Base-by-base conservation (phyloP, 179 eudicot species). In the Beta macrorhiza region DNA sequence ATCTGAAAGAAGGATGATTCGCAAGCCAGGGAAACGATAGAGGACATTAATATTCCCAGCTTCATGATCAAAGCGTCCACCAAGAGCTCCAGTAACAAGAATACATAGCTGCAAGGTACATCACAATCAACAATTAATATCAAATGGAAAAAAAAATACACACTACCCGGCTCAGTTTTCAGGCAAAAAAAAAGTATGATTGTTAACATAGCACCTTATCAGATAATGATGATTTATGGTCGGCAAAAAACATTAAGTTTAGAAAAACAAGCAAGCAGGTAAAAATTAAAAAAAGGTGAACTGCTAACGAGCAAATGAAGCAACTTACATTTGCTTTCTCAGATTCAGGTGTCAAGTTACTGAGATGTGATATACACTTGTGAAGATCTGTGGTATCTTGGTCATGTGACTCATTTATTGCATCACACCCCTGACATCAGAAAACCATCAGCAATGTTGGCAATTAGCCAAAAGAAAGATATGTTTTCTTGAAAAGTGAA, bases 61-160 rank as follows among this genome's bases (percentile, higher is more conserved):
- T 87, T 93, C 98, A 72, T 95, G 99, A 84, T 95, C 99, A 82
- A 95, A 95, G 81, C 99, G 87, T 45, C 99, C 98, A 82, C 99
- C 99, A 80, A 92, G 93, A 68, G 94, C 98, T 82, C 99, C 98
- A 73, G 93, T 87, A 74, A 89, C 97, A 79, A 95, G 90, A 80
- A 95, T 83, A 83, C 97, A 87, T 5, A 93, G 83, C 92, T 94
- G 93, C 87, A 84, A 83, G 62, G 75, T 61, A 61, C 37, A 70
- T 63, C 75, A 51, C 20, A 61, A 32, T 19, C n/a, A 10, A 67
- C 16, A 22, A 68, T 25, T 67, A 10, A 74, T 81, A 68, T 49
- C 57, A 45, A 4, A 9, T 78, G 7, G 3, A 67, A 72, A 42
- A 73, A 73, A 37, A 32, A 1, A 51, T 22, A 44, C 42, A 37